Percentiles rank a stretch among this genome's conserved stretches.
Conservation (phyloP, 2,329 filamentous ascomycete species). For the Thermomyces lanuginosus region DNA sequence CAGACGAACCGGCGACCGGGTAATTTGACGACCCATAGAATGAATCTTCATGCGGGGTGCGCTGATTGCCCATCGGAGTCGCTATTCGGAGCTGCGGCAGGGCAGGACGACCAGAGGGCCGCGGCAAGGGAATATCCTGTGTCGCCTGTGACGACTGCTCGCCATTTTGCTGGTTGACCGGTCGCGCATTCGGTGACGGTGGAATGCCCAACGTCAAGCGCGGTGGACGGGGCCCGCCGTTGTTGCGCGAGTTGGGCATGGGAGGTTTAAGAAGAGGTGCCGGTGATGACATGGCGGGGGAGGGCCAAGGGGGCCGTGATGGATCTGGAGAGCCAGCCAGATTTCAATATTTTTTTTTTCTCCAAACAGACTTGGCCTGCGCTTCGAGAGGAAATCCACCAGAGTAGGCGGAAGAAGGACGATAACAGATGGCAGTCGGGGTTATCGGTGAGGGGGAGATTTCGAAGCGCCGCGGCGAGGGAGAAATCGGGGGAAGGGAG, state of each 20-base stretch:
- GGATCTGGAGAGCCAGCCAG: no score
- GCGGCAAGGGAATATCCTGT: slow-evolving; percentile 21
- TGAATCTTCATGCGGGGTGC: slow-evolving; percentile 53
- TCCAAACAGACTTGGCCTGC: no score
- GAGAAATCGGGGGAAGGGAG: no score
- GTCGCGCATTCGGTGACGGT: slow-evolving; percentile 65
- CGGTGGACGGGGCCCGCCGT: slow-evolving; percentile 48
- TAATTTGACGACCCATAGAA: no score
- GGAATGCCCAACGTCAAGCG: slow-evolving; percentile 81
- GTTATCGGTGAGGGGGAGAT: no score
- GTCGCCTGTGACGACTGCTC: slow-evolving; percentile 27
- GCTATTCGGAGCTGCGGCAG: slow-evolving; percentile 70
- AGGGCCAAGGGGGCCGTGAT: no score
- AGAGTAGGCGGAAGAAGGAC: no score
- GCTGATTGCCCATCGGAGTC: slow-evolving; percentile 64
- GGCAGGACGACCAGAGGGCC: slow-evolving; percentile 37
- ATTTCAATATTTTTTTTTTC: no score
- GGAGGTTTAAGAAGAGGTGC: slow-evolving; percentile 71
- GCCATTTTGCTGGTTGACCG: slow-evolving; percentile 39
- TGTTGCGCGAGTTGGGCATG: slow-evolving; percentile 52
- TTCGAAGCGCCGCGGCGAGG: no score
- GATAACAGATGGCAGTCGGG: no score
- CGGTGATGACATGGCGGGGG: slow-evolving; percentile 50
- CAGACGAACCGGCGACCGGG: no score
- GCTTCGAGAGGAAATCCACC: no score